These are phyloP conservation scores for Picea sitchensis DNA, from an alignment of 75 land plant species.

Conservation along the genomic window DNA sequence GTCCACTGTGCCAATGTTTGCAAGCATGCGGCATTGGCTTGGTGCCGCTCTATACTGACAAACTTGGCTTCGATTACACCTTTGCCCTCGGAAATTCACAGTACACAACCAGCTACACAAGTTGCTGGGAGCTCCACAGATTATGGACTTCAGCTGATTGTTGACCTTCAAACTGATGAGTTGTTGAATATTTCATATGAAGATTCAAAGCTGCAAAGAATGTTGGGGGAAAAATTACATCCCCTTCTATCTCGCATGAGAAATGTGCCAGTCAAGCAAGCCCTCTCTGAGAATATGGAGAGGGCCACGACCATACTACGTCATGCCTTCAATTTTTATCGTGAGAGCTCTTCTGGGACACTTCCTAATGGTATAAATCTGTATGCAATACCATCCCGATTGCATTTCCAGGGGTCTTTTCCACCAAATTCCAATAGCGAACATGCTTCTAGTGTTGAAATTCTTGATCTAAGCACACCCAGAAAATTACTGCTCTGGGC, in stretches of 20 bases:
- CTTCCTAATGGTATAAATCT: conserved; percentile 74
- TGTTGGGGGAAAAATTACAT: conserved; percentile 37
- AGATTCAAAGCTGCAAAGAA: conserved; percentile 25
- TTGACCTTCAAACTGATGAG: conserved; percentile 60
- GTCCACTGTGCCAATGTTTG: conserved; percentile 67
- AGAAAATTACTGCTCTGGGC: conserved; percentile 95
- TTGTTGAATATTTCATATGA: conserved; percentile 48
- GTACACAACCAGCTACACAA: conserved; percentile 10
- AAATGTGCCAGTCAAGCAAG: conserved; percentile 55
- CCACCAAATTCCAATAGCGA: conserved; percentile 18
- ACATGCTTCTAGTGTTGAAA: conserved; percentile 36
- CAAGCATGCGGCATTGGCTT: conserved; percentile 89
- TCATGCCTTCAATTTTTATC: conserved; percentile 67
- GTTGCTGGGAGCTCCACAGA: conserved; percentile 16
- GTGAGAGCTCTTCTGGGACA: conserved; percentile 76
- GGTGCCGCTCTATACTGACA: conserved; percentile 84
- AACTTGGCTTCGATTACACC: conserved; percentile 75
- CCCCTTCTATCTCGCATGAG: conserved; percentile 47
- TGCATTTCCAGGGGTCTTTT: conserved; percentile 14
- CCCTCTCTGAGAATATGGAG: conserved; percentile 64
- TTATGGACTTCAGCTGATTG: conserved; percentile 34
- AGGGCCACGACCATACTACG: conserved; percentile 58
- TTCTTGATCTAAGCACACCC: conserved; percentile 78
- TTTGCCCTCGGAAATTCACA: conserved; percentile 13
- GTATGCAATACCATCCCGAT: conserved; percentile 41